phyloP scores from a whole-genome alignment of 2,329 filamentous ascomycete species.

The Fusarium chaquense region DNA sequence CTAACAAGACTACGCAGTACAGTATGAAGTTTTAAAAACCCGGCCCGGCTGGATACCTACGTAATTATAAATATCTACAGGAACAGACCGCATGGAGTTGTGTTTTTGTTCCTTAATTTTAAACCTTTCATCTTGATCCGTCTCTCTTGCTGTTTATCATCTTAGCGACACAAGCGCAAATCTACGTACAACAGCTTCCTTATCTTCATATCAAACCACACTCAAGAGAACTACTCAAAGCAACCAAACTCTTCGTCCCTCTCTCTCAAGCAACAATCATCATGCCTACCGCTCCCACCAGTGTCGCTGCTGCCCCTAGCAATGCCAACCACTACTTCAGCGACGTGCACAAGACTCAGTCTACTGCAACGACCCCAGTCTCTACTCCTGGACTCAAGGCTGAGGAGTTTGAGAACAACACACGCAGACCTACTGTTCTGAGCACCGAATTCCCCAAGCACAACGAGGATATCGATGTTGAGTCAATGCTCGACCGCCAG shows the following conservation, averaged over 20 bases:
- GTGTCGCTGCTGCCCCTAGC: slow-evolving; percentile 26
- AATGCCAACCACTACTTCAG: slow-evolving; percentile 38
- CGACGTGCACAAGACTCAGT: slow-evolving; percentile 38
- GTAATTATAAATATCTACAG: slow-evolving; percentile 35
- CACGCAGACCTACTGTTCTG: slow-evolving; percentile 43
- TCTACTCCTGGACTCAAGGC: slow-evolving; percentile 40
- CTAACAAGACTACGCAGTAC: slow-evolving; percentile 1
- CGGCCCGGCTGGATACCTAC: slow-evolving; percentile 10
- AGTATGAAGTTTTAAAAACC: slow-evolving; percentile 27
- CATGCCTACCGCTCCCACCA: slow-evolving; percentile 26
- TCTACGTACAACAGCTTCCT: background rate
- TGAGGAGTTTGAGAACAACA: slow-evolving; percentile 24
- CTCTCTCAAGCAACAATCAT: slow-evolving; percentile 7
- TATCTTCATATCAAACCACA: background rate
- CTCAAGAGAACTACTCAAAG: background rate
- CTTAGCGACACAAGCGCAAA: slow-evolving; percentile 5
- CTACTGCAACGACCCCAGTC: slow-evolving; percentile 39
- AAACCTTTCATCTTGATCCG: slow-evolving; percentile 9
- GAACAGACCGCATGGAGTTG: background rate
- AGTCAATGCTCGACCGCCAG: slow-evolving; percentile 58
- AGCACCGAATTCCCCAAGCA: slow-evolving; percentile 58
- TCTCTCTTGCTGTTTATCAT: slow-evolving; percentile 5
- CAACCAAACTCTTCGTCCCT: background rate
- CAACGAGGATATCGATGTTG: slow-evolving; percentile 54
- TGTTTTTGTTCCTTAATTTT: background rate